Evolutionary conservation across 139 green algal species (phyloP).

Genomic region (Dunaliella sp.): DNA sequence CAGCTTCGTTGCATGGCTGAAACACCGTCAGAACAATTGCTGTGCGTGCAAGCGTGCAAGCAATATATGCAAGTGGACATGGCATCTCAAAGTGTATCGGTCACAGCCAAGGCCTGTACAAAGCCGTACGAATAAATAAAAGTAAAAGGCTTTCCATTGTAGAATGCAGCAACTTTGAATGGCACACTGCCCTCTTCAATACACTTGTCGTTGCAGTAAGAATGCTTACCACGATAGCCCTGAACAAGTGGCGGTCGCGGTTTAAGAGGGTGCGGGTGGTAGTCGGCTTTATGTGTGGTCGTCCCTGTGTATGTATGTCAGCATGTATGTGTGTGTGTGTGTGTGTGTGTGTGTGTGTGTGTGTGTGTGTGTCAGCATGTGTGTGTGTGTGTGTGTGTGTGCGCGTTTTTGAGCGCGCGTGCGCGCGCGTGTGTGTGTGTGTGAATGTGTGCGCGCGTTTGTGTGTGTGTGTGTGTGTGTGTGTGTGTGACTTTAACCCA

Average conservation of each 20-base stretch:
- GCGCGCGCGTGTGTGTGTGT: background rate
- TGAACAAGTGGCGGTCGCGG: background rate
- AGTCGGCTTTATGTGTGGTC: conserved; percentile 5
- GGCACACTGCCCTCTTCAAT: no score
- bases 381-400: background rate
- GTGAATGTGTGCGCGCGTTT: background rate
- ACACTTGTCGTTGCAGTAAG: no score
- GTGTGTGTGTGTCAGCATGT: background rate
- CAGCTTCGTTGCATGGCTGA: no score
- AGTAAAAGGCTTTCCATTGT: no score
- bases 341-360: background rate
- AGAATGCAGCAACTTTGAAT: no score
- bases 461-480: background rate
- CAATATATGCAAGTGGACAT: no score
- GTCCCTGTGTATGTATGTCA: conserved; percentile 11
- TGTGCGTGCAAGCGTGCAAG: no score
- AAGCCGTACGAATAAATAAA: no score
- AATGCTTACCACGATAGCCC: background rate
- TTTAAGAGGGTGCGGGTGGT: conserved; percentile 1
- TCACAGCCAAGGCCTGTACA: no score
- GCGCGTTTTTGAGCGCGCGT: background rate
- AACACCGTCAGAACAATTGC: no score
- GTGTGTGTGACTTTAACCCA: background rate
- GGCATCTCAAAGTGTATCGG: no score
- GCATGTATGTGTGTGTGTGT: background rate